Conservation (phyloP, 202 grass and related monocot species). For the Panicum virgatum region DNA sequence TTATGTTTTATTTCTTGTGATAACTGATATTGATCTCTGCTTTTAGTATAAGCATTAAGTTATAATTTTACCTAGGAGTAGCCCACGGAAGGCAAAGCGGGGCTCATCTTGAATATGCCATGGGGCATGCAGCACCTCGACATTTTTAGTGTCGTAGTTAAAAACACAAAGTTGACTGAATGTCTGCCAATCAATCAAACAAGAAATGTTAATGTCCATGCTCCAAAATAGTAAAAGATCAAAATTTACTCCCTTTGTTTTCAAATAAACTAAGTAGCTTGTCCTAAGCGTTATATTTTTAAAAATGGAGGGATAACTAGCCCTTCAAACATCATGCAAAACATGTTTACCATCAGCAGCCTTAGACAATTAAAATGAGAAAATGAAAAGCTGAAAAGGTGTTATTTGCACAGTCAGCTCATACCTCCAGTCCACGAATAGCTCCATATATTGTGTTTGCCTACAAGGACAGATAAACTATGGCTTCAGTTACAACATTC, state of each 20-base stretch:
- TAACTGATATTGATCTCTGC: slow-evolving; percentile 18
- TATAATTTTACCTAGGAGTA: slow-evolving; percentile 68
- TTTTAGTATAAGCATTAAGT: background rate
- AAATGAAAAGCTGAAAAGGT: background rate
- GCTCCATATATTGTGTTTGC: slow-evolving; percentile 92
- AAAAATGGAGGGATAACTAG: background rate
- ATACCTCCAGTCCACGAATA: slow-evolving; percentile 89
- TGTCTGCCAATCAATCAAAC: slow-evolving; percentile 58
- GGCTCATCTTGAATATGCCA: slow-evolving; percentile 97
- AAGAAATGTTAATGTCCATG: background rate
- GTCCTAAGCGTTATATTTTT: no score
- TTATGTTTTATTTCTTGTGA: background rate
- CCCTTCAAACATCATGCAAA: background rate
- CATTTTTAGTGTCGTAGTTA: slow-evolving; percentile 83
- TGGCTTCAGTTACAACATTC: slow-evolving; percentile 7
- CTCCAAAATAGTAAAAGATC: background rate
- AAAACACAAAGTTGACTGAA: slow-evolving; percentile 94
- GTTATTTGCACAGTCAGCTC: background rate
- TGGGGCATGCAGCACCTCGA: slow-evolving; percentile 77
- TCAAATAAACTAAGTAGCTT: no score
- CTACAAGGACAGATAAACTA: slow-evolving; percentile 43
- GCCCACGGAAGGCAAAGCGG: slow-evolving; percentile 77
- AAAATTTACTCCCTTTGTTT: background rate
- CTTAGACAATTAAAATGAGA: background rate
- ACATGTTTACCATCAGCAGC: background rate